Percentiles rank a stretch among this genome's conserved stretches.
Conservation (phyloP, 345 rosid genomes). For the Erodium maritimum region DNA sequence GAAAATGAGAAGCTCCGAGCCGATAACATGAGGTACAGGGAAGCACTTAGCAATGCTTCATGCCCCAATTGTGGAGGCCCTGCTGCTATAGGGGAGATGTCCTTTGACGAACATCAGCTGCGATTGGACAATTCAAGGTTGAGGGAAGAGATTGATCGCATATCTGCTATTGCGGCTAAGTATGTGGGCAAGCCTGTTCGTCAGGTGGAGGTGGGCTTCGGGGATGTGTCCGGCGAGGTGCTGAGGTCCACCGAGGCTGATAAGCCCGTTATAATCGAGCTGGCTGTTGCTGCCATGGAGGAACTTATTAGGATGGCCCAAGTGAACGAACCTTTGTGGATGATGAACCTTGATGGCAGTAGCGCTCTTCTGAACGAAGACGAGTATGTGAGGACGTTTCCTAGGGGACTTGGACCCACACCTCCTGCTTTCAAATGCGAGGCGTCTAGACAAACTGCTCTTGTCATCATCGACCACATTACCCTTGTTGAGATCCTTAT, state of each 20-base stretch:
- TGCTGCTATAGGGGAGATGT: conserved; percentile 85
- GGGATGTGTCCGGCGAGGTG: too few relatives aligned
- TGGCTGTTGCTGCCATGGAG: conserved; percentile 86
- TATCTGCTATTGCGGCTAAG: conserved; percentile 85
- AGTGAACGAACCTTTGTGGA: conserved; percentile 73
- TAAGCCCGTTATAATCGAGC: conserved; percentile 59
- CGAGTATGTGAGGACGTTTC: conserved; percentile 48
- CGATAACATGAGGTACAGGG: conserved; percentile 76
- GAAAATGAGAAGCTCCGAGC: conserved; percentile 87
- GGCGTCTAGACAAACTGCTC: conserved; percentile 54
- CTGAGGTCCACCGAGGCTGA: conserved; percentile 49
- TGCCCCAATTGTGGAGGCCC: conserved; percentile 98
- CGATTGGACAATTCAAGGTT: conserved; percentile 77
- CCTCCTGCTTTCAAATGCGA: conserved; percentile 57
- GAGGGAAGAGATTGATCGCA: conserved; percentile 91
- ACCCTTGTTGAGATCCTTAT: conserved; percentile 64
- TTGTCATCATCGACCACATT: conserved; percentile 59
- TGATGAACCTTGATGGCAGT: conserved; percentile 35
- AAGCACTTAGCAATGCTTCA: conserved; percentile 79
- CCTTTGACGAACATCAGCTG: conserved; percentile 85
- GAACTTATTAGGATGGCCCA: conserved; percentile 72
- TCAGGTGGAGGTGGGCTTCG: conserved; percentile 41
- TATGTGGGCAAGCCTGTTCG: conserved; percentile 91
- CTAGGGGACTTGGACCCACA: conserved; percentile 53
- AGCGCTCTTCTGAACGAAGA: conserved; percentile 36